Base-by-base conservation (phyloP, 495 filamentous ascomycete species). In the Penicillium argentinense region DNA sequence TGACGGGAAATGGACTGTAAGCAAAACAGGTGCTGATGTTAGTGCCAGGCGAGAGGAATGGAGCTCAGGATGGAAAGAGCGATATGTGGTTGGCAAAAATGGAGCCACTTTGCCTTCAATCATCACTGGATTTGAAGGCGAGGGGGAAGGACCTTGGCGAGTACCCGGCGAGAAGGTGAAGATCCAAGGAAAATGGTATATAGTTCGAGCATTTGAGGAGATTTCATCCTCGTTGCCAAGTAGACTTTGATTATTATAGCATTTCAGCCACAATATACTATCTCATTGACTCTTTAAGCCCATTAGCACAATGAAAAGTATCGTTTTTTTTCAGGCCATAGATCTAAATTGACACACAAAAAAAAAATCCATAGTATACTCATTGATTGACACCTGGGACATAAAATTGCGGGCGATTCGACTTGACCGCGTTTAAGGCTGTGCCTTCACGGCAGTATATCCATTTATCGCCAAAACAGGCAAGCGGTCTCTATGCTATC, bases 31-130 rank as follows among this genome's bases (percentile, higher is more conserved):
- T 1, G 45, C 33, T 36, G 61, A 54, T 22, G 70, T 69, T 17
- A 71, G 64, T 63, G 66, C 62, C 3, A 42, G 64, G 25, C 51
- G 69, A 34, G 70, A 74, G 39, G 70, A 72, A 30, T 74, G 57
- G 56, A 47, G 41, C 19, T 30, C 46, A 2, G 32, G 55, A 14
- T 72, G 64, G 64, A 38, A 39, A 4, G 57, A 47, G 11, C 63
- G 51, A 33, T 68, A 68, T 60, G 54, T 52, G 11, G 48, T 68
- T 17, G 67, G 62, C 2, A 18, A 36, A 1, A 42, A 24, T 25
- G 60, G 49, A 3, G 40, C 30, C 13, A 11, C 21, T 4, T 29
- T 74, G 45, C 66, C 68, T 8, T 62, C 63, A 0, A 62, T 63
- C 47, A 21, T 43, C 4, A 38, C 7, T 34, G 59, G 51, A 1